Evolutionary conservation across 805 yeast species (phyloP), one percentile per base, ranked within the genome.

Genomic region (Candida saitoana): DNA sequence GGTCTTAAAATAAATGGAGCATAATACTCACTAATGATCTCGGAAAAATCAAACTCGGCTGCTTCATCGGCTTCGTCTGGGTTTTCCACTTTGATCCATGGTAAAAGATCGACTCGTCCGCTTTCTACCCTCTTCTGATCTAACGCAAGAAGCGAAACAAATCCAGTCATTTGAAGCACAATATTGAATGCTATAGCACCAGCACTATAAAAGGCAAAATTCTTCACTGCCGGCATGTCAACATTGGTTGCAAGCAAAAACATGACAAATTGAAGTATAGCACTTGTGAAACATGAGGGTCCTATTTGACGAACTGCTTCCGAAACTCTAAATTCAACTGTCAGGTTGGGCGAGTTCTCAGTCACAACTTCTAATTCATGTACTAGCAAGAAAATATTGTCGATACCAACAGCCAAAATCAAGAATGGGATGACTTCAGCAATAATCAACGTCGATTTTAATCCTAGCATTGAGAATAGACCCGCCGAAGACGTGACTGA

Each of bases 381-480:
- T 1, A 88, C 83, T 16, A 91, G 78, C 49, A 91, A 67, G 56
- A 90, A 93, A 18, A 91, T 86, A 59, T 91, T 91, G 63, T 91
- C 99, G 19, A 91, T 88, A n/a, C 99, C 99, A 42, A 91, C 82
- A 0, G 99, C 99, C 44, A 91, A 70, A 11, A 91, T 85, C 53
- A 91, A 68, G 56, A 91, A 91, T 7, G 98, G 98, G 25, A 91
- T 91, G 4, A 91, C 99, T 59, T 93, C 98, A 2, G 98, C 97
- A 43, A 91, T 88, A 49, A 91, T 90, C 34, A 91, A 68, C 0
- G 98, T 91, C 0, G 95, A 86, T 54, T 86, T 87, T 38, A 90
- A 63, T 0, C 93, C 95, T n/a, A 85, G 44, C 4, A 76, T 53
- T 9, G 93, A 77, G 62, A 87, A 85, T 3, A 88, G 51, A 0